Percentiles rank a stretch among this genome's conserved stretches.
These are phyloP conservation scores for Fistulifera pelliculosa DNA, from an alignment of 108 stramenopile species.

Conservation along the genomic window DNA sequence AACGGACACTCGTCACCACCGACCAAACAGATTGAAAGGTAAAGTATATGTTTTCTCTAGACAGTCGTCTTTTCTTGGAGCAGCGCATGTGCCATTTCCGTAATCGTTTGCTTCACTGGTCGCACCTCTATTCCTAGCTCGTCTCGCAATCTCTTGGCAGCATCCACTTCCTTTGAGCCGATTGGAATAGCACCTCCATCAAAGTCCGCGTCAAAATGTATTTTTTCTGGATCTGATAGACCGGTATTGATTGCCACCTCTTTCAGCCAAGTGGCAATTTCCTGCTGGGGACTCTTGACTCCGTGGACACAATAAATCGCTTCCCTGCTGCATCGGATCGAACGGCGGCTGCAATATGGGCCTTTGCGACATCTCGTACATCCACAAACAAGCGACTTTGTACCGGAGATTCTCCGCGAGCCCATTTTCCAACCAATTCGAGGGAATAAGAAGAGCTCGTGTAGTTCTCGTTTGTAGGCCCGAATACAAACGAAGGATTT, in stretches of 20 bases:
- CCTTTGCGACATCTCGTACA: slow-evolving; percentile 70
- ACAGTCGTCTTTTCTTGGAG: not conserved
- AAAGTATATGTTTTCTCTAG: too few species aligned
- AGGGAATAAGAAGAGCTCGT: slow-evolving; percentile 41
- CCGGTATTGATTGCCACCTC: slow-evolving; percentile 15
- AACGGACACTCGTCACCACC: not conserved
- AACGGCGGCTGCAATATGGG: slow-evolving; percentile 56
- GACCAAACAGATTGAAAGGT: too few species aligned
- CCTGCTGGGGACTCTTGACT: slow-evolving; percentile 50
- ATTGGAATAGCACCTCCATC: slow-evolving; percentile 77
- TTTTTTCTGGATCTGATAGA: slow-evolving; percentile 21
- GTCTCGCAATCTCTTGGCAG: slow-evolving; percentile 28
- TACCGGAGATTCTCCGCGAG: slow-evolving; percentile 55
- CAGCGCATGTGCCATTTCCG: slow-evolving; percentile 52
- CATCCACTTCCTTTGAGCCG: slow-evolving; percentile 58
- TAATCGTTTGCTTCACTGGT: slow-evolving; percentile 61
- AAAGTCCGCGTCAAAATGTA: slow-evolving; percentile 53
- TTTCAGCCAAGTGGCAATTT: slow-evolving; percentile 44
- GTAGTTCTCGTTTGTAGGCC: slow-evolving; percentile 32
- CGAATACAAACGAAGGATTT: slow-evolving; percentile 80
- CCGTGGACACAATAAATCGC: slow-evolving; percentile 67
- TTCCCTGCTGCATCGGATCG: slow-evolving; percentile 14
- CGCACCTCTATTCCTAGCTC: slow-evolving; percentile 41
- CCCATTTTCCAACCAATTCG: slow-evolving; percentile 61
- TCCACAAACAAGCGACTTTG: slow-evolving; percentile 75